Evolutionary conservation across 2,329 filamentous ascomycete genomes (phyloP).

Genomic region (Epichloe gansuensis): DNA sequence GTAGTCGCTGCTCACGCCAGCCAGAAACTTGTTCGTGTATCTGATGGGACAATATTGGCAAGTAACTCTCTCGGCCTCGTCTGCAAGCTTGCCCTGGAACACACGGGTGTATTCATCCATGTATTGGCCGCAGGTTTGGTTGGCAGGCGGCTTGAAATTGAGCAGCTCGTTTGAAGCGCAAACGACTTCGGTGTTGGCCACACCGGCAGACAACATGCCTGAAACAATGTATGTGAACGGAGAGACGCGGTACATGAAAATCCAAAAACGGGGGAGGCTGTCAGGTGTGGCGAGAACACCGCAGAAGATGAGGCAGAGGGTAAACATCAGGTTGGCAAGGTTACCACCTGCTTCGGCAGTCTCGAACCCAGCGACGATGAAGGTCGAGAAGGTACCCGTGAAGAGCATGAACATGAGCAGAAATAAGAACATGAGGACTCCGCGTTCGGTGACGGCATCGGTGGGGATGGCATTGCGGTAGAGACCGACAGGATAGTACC

Average conservation of each 20-base stretch:
- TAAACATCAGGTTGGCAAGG: constrained; percentile 63
- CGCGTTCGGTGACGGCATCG: constrained; percentile 51
- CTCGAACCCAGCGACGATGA: constrained; percentile 64
- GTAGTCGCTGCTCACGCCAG: constrained; percentile 37
- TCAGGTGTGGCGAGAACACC: constrained; percentile 55
- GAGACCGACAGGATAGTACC: constrained; percentile 78
- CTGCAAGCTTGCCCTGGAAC: constrained; percentile 40
- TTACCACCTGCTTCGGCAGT: constrained; percentile 64
- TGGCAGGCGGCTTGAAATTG: constrained; percentile 46
- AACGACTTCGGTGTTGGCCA: constrained; percentile 51
- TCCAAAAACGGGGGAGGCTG: constrained; percentile 65
- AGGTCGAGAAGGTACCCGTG: constrained; percentile 66
- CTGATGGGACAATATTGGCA: constrained; percentile 45
- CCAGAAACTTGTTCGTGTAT: constrained; percentile 40
- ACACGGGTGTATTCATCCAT: constrained; percentile 34
- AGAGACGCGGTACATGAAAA: constrained; percentile 66
- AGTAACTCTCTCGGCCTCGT: constrained; percentile 29
- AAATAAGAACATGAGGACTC: constrained; percentile 67
- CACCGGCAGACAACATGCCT: constrained; percentile 55
- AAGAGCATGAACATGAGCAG: constrained; percentile 66
- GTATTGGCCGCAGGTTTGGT: constrained; percentile 49
- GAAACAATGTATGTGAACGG: constrained; percentile 73
- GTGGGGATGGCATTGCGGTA: constrained; percentile 54
- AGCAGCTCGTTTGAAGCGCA: constrained; percentile 62
- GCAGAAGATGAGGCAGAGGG: constrained; percentile 61